Evolutionary conservation across 306 rosid genomes (phyloP), one percentile per base, ranked within the genome.

Genomic region (Sphenostylis stenocarpa): DNA sequence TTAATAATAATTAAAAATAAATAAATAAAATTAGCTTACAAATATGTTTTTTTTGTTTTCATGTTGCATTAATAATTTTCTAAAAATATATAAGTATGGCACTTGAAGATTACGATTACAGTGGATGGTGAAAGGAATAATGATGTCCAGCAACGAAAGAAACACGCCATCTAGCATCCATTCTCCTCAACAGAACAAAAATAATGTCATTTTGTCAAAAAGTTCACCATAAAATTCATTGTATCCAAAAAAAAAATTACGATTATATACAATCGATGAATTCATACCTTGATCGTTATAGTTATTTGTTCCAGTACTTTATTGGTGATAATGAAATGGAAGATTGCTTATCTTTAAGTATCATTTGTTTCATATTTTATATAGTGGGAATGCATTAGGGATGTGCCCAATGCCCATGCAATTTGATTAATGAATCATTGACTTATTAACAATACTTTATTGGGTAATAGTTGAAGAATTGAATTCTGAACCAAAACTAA

Each of bases 371-470:
- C n/a, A n/a, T n/a, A n/a, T n/a, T n/a, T n/a, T n/a, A n/a, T n/a
- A n/a, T n/a, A n/a, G n/a, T n/a, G n/a, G n/a, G n/a, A 20, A 4
- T 62, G 21, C 16, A 28, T 17, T 19, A 4, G 57, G 12, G 36
- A 44, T 29, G 1, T 26, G 28, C 28, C 28, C 28, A 21, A 33
- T 17, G 51, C 45, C 47, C 64, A 33, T 36, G 19, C 9, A 23
- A 38, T 23, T 70, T 36, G 55, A 56, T 78, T 17, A 45, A 23
- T 21, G 64, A 23, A 21, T 47, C 53, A 58, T 69, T 78, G 77
- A 70, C 71, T 51, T 17, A 15, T 20, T 78, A 58, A 70, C 53
- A 24, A 31, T 60, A 58, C 5, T 68, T 43, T 31, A 69, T 36
- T 70, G 13, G 44, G 33, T 23, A 48, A 48, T 7, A 23, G 55